phyloP scores from a whole-genome alignment of 176 grass and related monocot genomes.

The Puccinellia tenuiflora region DNA sequence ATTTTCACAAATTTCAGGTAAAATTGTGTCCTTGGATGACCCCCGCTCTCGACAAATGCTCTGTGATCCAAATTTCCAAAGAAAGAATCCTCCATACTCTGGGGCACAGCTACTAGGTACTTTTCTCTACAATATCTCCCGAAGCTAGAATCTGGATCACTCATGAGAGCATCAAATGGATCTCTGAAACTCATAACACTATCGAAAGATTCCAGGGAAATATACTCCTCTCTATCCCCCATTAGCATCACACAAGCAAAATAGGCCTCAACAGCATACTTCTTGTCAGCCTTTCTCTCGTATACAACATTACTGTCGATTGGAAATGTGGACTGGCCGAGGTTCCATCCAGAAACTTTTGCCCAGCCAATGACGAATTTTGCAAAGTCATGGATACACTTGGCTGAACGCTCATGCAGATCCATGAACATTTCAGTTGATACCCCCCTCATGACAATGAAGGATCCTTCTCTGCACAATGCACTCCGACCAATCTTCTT shows the following conservation, averaged over 20 bases:
- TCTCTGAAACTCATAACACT: slow-evolving; percentile 46
- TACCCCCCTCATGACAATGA: not conserved
- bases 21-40: slow-evolving; percentile 83
- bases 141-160: slow-evolving; percentile 49
- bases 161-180: slow-evolving; percentile 61
- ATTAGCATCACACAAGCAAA: slow-evolving; percentile 52
- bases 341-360: slow-evolving; percentile 63
- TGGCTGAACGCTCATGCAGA: slow-evolving; percentile 34
- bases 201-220: slow-evolving; percentile 42
- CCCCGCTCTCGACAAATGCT: slow-evolving; percentile 43
- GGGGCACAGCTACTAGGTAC: slow-evolving; percentile 45
- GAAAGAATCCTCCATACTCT: slow-evolving; percentile 64
- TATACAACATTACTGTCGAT: slow-evolving; percentile 31
- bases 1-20: slow-evolving; percentile 60
- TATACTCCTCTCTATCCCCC: slow-evolving; percentile 6
- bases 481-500: slow-evolving; percentile 22
- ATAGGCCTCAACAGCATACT: slow-evolving; percentile 62
- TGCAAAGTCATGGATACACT: slow-evolving; percentile 62
- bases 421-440: slow-evolving; percentile 42
- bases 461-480: not conserved
- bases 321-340: slow-evolving; percentile 12
- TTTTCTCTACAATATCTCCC: slow-evolving; percentile 69
- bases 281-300: slow-evolving; percentile 51
- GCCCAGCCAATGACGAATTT: slow-evolving; percentile 48
- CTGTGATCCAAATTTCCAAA: slow-evolving; percentile 82